These are phyloP conservation scores for Fusarium kyushuense DNA, from an alignment of 2,329 filamentous ascomycete genomes.

Conservation along the genomic window DNA sequence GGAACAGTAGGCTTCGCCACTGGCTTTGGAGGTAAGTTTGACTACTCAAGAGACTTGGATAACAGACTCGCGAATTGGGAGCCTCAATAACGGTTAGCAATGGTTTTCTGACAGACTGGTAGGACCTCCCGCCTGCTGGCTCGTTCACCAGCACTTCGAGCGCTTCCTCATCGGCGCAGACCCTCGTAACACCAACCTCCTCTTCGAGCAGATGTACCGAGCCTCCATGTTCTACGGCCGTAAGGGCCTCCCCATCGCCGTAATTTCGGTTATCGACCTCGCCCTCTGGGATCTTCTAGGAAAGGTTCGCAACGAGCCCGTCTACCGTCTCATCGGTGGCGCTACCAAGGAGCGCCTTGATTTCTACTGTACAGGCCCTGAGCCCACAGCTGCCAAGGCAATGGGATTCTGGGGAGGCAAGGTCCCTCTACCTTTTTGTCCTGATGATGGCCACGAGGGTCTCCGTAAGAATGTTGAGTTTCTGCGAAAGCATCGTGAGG, in stretches of 20 bases:
- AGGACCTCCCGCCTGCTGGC: constrained; percentile 92
- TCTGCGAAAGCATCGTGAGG: constrained; percentile 83
- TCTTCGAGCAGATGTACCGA: constrained; percentile 98
- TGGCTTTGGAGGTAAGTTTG: constrained; percentile 79
- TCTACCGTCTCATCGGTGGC: constrained; percentile 94
- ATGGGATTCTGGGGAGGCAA: constrained; percentile 95
- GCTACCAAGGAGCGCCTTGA: constrained; percentile 85
- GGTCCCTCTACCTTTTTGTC: constrained; percentile 89
- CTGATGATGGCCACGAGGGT: constrained; percentile 85
- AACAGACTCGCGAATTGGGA: not conserved
- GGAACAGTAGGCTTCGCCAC: constrained; percentile 95
- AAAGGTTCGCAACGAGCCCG: constrained; percentile 91
- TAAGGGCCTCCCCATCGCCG: constrained; percentile 88
- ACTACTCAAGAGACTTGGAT: not conserved
- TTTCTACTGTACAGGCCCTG: constrained; percentile 95
- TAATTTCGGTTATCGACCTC: constrained; percentile 94
- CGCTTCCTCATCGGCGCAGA: constrained; percentile 91
- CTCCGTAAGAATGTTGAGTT: constrained; percentile 92
- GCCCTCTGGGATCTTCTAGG: constrained; percentile 93
- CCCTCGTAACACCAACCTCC: constrained; percentile 87
- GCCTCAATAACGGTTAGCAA: not conserved
- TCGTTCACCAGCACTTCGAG: constrained; percentile 93
- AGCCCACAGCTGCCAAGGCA: constrained; percentile 80
- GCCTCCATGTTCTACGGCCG: constrained; percentile 96
- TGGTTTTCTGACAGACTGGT: constrained; percentile 18